Evolutionary conservation across 495 filamentous ascomycete genomes (phyloP), one percentile per base, ranked within the genome.

Genomic region (Penicillium diatomitis): DNA sequence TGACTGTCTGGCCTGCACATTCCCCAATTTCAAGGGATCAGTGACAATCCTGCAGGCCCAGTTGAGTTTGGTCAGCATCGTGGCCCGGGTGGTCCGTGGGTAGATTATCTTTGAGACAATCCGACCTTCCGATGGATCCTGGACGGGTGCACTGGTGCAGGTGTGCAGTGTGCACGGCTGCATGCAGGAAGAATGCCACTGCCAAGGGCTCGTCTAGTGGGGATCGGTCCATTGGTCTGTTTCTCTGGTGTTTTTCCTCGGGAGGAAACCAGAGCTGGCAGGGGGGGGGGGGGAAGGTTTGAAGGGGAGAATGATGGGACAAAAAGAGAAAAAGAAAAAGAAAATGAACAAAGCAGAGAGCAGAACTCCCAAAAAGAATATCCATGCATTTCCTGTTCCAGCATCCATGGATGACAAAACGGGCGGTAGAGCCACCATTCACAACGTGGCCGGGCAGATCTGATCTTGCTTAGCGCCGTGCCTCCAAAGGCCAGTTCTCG

Each of bases 381-480:
- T 1, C 20, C 20, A 20, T 20, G n/a, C 20, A 20, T 20, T 20
- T 20, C 20, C 20, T 20, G 11, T 8, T 35, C 5, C 30, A 44
- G 34, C 31, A 8, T 42, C 11, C 11, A 32, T 7, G 41, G 32
- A 35, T 52, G 40, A 52, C 47, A 55, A 60, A 62, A 55, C 41
- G 56, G 55, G 59, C 49, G 55, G 55, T 58, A 48, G 53, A 60
- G 54, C 57, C 58, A 56, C 59, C 60, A 63, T 58, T 63, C 52
- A 61, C 55, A 63, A 63, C 60, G 60, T 63, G 60, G 59, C 56
- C 56, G 49, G 51, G 56, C 54, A 57, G 60, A 63, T 63, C 60
- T 58, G 57, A 63, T 63, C 60, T 48, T 61, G 52, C 50, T 61
- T 61, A 63, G 57, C 54, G 56, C 59, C 51, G 51, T 58, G 55